These are phyloP conservation scores for Claviceps citrina DNA, from an alignment of 2,329 filamentous ascomycete species.

Conservation along the genomic window DNA sequence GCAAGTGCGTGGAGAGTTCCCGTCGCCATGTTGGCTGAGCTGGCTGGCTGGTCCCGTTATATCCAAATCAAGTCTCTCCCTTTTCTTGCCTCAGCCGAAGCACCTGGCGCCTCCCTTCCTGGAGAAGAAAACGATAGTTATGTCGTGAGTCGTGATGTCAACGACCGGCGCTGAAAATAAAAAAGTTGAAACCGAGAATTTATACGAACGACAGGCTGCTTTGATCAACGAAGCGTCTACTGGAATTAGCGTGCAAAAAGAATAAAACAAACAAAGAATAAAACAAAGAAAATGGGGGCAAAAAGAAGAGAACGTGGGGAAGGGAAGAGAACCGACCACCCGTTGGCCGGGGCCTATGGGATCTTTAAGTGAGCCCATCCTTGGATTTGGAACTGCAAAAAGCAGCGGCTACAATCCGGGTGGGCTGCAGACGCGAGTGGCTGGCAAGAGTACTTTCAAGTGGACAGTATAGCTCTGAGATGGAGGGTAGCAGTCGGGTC, in stretches of 20 bases:
- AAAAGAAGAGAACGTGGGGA: constrained; percentile 21
- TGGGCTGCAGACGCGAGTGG: constrained; percentile 14
- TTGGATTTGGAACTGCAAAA: constrained; percentile 5
- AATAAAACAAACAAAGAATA: constrained; percentile 9
- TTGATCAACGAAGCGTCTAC: constrained; percentile 29
- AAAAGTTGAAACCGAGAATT: constrained; percentile 8
- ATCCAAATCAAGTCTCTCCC: constrained; percentile 2
- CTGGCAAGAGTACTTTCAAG: constrained; percentile 9
- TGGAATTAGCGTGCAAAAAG: constrained; percentile 12
- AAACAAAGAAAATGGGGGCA: constrained; percentile 17
- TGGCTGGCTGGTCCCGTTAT: constrained; percentile 14
- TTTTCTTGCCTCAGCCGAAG: background rate
- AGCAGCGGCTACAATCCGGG: constrained; percentile 16
- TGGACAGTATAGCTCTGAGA: constrained; percentile 7
- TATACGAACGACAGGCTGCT: constrained; percentile 24
- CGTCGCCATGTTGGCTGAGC: constrained; percentile 24
- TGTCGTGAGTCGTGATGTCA: constrained; percentile 10
- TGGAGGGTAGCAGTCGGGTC: constrained; percentile 2
- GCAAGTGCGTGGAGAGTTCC: constrained; percentile 16
- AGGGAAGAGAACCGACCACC: constrained; percentile 12
- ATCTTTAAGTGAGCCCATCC: constrained; percentile 14
- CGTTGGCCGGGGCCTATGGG: constrained; percentile 14
- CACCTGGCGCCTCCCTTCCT: background rate
- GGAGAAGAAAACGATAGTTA: constrained; percentile 4
- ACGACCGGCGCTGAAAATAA: constrained; percentile 22